Conservation (phyloP, 1,284 basidiomycete species). For the Boletus sp. region DNA sequence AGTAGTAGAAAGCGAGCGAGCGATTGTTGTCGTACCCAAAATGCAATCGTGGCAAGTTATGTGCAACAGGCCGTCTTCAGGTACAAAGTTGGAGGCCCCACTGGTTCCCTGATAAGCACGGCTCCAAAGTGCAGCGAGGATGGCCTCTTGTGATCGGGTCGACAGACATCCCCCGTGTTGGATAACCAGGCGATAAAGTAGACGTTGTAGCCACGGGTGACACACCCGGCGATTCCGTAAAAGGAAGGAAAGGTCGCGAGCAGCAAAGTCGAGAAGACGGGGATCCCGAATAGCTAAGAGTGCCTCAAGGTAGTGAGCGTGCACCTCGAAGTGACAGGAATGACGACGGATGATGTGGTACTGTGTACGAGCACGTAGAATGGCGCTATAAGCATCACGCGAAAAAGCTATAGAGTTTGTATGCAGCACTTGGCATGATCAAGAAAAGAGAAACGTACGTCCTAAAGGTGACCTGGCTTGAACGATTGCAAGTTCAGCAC, state of each 20-base stretch:
- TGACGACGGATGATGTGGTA: slow-evolving; percentile 28
- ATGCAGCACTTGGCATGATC: slow-evolving; percentile 11
- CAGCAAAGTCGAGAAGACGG: slow-evolving; percentile 17
- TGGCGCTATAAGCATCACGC: slow-evolving; percentile 5
- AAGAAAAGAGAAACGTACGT: slow-evolving; percentile 14
- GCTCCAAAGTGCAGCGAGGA: slow-evolving; percentile 26
- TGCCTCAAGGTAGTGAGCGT: slow-evolving; percentile 25
- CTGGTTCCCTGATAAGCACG: slow-evolving; percentile 8
- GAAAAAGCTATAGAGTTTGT: slow-evolving; percentile 14
- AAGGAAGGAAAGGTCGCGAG: slow-evolving; percentile 21
- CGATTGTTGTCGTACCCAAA: slow-evolving; percentile 13
- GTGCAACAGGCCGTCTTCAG: not conserved
- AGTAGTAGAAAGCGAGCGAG: slow-evolving; percentile 14
- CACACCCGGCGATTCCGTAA: slow-evolving; percentile 24
- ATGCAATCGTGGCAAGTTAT: not conserved
- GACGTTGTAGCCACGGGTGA: slow-evolving; percentile 24
- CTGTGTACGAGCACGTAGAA: slow-evolving; percentile 23
- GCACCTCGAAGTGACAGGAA: slow-evolving; percentile 24
- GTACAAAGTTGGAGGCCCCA: not conserved
- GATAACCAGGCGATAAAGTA: slow-evolving; percentile 31
- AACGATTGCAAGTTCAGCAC: slow-evolving; percentile 28
- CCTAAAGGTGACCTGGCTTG: not conserved
- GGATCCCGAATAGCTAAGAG: slow-evolving; percentile 22
- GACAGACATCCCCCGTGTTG: slow-evolving; percentile 14
- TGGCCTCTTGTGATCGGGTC: slow-evolving; percentile 16